Conservation (phyloP, 495 filamentous ascomycete genomes). For the Trichocladium antarcticum region DNA sequence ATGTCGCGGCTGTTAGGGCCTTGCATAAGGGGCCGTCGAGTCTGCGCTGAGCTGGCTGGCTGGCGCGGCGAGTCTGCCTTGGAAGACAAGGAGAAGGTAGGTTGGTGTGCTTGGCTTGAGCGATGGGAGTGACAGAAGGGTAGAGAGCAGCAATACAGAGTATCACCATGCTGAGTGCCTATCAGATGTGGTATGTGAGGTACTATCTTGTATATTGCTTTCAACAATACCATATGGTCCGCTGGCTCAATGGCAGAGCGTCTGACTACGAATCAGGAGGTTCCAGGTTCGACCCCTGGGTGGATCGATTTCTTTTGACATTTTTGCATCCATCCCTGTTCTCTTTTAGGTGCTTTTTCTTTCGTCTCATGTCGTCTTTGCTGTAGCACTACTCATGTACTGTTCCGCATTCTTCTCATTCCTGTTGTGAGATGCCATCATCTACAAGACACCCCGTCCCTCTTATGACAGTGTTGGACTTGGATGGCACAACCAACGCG, state of each 20-base stretch:
- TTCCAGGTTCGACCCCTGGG: conserved; percentile 9
- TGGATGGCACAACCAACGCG: no score
- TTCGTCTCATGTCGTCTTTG: no score
- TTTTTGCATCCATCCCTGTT: background rate
- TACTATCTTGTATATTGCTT: background rate
- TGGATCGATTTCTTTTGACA: background rate
- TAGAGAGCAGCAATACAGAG: background rate
- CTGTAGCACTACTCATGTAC: no score
- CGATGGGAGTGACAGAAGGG: background rate
- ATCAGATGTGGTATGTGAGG: background rate
- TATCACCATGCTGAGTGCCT: background rate
- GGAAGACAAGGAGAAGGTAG: background rate
- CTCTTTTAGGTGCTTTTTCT: no score
- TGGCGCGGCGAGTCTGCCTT: background rate
- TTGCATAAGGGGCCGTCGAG: conserved; percentile 8
- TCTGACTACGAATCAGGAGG: conserved; percentile 9
- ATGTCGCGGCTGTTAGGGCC: conserved; percentile 5
- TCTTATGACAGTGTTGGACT: no score
- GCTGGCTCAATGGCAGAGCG: conserved; percentile 4
- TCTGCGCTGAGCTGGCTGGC: background rate
- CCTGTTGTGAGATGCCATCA: no score
- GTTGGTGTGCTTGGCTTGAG: background rate
- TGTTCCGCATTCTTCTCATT: no score
- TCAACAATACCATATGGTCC: background rate
- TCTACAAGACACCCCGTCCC: no score